Conservation (phyloP, 2,329 filamentous ascomycete genomes). For the Ophiocordyceps sinensis region DNA sequence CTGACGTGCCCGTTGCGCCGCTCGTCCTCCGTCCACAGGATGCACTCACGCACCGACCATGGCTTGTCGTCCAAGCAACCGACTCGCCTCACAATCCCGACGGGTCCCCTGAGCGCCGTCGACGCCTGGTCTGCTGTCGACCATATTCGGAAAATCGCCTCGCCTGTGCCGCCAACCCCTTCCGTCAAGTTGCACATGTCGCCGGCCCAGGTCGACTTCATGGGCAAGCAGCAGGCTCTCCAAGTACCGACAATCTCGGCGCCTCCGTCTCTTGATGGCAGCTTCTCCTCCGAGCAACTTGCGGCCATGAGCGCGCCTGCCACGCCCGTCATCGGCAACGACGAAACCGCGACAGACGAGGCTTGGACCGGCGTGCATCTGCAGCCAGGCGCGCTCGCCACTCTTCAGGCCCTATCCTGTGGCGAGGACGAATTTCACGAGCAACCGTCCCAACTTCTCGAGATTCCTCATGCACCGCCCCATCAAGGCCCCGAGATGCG, state of each 20-base stretch:
- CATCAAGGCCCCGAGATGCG: conserved; percentile 27
- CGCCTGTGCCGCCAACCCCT: conserved; percentile 48
- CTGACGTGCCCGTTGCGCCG: conserved; percentile 9
- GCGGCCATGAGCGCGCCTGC: conserved; percentile 70
- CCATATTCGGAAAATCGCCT: conserved; percentile 33
- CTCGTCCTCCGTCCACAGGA: conserved; percentile 23
- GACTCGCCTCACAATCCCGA: conserved; percentile 37
- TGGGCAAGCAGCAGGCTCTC: conserved; percentile 46
- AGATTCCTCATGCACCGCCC: conserved; percentile 22
- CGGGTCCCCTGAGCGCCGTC: conserved; percentile 15
- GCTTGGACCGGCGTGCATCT: conserved; percentile 63
- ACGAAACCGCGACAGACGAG: conserved; percentile 37
- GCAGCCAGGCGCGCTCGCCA: conserved; percentile 67
- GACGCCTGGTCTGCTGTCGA: conserved; percentile 29
- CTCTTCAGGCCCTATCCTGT: conserved; percentile 57
- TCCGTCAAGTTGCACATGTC: conserved; percentile 60
- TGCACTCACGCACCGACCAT: conserved; percentile 18
- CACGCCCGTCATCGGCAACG: conserved; percentile 57
- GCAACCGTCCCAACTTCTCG: conserved; percentile 25
- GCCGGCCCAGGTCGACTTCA: conserved; percentile 56
- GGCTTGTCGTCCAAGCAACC: conserved; percentile 20
- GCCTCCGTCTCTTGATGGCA: conserved; percentile 81
- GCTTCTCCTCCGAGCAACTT: conserved; percentile 75
- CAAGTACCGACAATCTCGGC: conserved; percentile 62
- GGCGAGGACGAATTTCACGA: conserved; percentile 49